These are phyloP conservation scores for Candida golubevii DNA, from an alignment of 805 yeast species.

Conservation along the genomic window DNA sequence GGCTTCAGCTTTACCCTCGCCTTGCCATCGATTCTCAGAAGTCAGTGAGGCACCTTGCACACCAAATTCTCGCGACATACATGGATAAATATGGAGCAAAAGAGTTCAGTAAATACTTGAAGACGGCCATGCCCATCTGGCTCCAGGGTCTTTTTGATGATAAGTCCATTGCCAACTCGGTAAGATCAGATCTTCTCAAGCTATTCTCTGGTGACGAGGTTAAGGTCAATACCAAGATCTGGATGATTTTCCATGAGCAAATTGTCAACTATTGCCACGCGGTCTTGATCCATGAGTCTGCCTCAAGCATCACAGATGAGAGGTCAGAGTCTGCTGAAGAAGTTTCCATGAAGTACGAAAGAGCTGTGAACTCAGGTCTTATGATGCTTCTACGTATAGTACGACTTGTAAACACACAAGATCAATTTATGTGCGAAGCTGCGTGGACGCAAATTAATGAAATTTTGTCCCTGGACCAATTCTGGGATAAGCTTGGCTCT, in stretches of 20 bases:
- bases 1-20: constrained; percentile 83
- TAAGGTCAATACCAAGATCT: constrained; percentile 48
- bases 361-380: constrained; percentile 51
- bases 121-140: constrained; percentile 71
- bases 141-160: constrained; percentile 75
- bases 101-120: constrained; percentile 58
- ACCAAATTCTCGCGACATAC: constrained; percentile 55
- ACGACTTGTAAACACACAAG: constrained; percentile 17
- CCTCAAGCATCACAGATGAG: constrained; percentile 68
- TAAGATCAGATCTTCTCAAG: constrained; percentile 41
- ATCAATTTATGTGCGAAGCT: constrained; percentile 9
- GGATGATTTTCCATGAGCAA: constrained; percentile 55
- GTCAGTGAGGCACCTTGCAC: constrained; percentile 56
- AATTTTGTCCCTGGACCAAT: constrained; percentile 23
- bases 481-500: constrained; percentile 33
- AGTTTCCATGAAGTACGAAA: constrained; percentile 54
- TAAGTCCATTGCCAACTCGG: constrained; percentile 48
- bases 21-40: constrained; percentile 69
- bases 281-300: constrained; percentile 51
- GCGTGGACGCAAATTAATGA: constrained; percentile 17
- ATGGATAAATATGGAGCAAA: constrained; percentile 50
- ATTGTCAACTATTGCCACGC: constrained; percentile 53
- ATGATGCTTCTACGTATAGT: constrained; percentile 40
- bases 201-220: constrained; percentile 54
- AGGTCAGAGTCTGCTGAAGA: constrained; percentile 66